A percentile compares a stretch with the other conserved stretches of the same genome.
These are phyloP conservation scores for Sarocladiaceae sp. DNA, from an alignment of 2,329 filamentous ascomycete genomes.

Conservation along the genomic window DNA sequence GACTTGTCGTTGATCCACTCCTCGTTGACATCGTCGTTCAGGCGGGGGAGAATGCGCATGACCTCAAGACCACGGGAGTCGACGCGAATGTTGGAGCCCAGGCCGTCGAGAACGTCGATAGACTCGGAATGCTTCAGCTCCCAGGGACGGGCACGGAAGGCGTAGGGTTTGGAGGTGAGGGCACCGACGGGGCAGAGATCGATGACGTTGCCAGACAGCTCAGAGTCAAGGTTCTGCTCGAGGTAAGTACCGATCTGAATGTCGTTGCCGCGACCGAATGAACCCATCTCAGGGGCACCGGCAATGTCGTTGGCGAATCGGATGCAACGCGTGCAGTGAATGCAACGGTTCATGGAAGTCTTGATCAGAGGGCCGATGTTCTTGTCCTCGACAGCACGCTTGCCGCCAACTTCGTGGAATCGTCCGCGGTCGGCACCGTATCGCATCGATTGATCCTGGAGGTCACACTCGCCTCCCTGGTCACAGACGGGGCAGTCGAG, in stretches of 20 bases:
- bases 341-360: conserved; percentile 99
- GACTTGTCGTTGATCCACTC: conserved; percentile 99
- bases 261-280: conserved; percentile 90
- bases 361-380: conserved; percentile 98
- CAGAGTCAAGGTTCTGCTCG: conserved; percentile 86
- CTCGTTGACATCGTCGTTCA: conserved; percentile 98
- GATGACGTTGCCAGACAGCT: conserved; percentile 95
- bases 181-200: conserved; percentile 97
- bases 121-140: conserved; percentile 95
- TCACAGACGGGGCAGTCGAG: conserved; percentile 97
- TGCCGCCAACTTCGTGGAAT: conserved; percentile 93
- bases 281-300: conserved; percentile 90
- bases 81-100: conserved; percentile 91
- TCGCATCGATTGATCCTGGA: conserved; percentile 98
- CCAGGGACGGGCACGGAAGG: conserved; percentile 94
- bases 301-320: conserved; percentile 97
- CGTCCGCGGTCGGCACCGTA: conserved; percentile 93
- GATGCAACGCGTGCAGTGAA: conserved; percentile 96
- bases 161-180: conserved; percentile 93
- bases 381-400: conserved; percentile 98
- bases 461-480: conserved; percentile 97
- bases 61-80: conserved; percentile 92
- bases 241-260: conserved; percentile 98
- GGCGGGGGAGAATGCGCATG: conserved; percentile 84
- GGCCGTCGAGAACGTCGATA: conserved; percentile 84